Percentiles rank a stretch among this genome's conserved stretches.
Conservation (phyloP, 495 filamentous ascomycete species). For the Hypoxylon cercidicola region DNA sequence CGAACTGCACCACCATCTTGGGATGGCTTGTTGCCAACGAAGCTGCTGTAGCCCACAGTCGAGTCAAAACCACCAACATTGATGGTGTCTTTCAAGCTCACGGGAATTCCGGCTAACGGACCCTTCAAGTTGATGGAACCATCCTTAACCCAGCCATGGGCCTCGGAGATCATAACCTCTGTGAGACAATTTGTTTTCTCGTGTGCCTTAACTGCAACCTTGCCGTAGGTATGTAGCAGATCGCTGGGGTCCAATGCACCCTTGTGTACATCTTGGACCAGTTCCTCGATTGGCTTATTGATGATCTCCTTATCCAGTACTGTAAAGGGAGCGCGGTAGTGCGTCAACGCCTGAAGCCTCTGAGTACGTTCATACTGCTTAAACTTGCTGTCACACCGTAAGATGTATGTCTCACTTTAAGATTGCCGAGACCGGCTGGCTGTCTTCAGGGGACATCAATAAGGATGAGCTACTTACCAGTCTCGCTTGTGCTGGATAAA, state of each 20-base stretch:
- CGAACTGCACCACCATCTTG: slow-evolving; percentile 79
- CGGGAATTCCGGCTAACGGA: slow-evolving; percentile 87
- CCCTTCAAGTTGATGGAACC: slow-evolving; percentile 76
- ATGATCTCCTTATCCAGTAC: slow-evolving; percentile 71
- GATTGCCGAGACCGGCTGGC: slow-evolving; percentile 8
- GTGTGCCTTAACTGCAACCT: slow-evolving; percentile 86
- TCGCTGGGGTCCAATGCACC: slow-evolving; percentile 72
- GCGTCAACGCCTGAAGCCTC: slow-evolving; percentile 71
- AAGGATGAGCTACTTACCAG: slow-evolving; percentile 56
- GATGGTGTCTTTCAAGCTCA: slow-evolving; percentile 90
- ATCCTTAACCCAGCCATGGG: slow-evolving; percentile 77
- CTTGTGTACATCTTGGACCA: slow-evolving; percentile 82
- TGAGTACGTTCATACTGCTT: slow-evolving; percentile 81
- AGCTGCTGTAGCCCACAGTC: slow-evolving; percentile 81
- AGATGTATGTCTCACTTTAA: slow-evolving; percentile 16
- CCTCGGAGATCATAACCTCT: slow-evolving; percentile 83
- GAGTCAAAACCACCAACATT: slow-evolving; percentile 87
- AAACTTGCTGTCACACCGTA: slow-evolving; percentile 64
- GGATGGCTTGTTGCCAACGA: slow-evolving; percentile 70
- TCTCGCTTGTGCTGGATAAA: slow-evolving; percentile 69
- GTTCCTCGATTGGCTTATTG: slow-evolving; percentile 75
- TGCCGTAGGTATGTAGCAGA: slow-evolving; percentile 89
- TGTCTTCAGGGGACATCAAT: neutral
- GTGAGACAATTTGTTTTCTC: slow-evolving; percentile 91
- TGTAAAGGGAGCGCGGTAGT: slow-evolving; percentile 74